Percentiles rank a stretch among this genome's conserved stretches.
Evolutionary conservation across 352 stramenopile genomes (phyloP).

Genomic region (Phytophthora lateralis): DNA sequence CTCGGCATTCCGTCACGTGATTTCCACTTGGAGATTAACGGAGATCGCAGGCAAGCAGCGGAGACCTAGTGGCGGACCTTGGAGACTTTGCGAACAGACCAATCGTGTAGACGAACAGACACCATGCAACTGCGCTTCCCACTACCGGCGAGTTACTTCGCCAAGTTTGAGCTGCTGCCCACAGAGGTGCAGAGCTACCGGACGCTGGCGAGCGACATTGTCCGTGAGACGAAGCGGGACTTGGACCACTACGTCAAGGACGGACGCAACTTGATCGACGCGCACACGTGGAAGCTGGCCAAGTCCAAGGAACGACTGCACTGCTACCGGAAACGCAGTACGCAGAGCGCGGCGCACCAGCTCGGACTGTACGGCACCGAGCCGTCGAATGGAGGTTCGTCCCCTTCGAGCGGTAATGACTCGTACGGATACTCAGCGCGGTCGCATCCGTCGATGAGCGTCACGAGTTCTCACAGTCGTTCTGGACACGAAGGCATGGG

Average conservation of each 20-base stretch:
- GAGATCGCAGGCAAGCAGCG: constrained; percentile 7
- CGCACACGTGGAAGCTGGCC: constrained; percentile 66
- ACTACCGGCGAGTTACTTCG: constrained; percentile 69
- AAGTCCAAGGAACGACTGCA: constrained; percentile 74
- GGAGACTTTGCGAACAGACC: constrained; percentile 10
- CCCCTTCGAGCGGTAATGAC: constrained; percentile 24
- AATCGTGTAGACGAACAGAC: neutral
- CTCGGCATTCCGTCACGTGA: constrained; percentile 13
- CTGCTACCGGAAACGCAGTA: constrained; percentile 56
- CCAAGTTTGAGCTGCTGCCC: constrained; percentile 68
- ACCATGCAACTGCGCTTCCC: constrained; percentile 80
- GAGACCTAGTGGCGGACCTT: neutral
- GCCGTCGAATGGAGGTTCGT: constrained; percentile 13
- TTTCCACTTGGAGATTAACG: constrained; percentile 11
- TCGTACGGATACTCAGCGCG: constrained; percentile 31
- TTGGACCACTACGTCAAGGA: constrained; percentile 62
- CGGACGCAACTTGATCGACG: constrained; percentile 60
- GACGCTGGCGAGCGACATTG: constrained; percentile 62
- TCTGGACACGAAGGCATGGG: constrained; percentile 29
- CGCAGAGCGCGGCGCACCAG: constrained; percentile 31
- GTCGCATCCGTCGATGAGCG: constrained; percentile 33
- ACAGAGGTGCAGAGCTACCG: constrained; percentile 60
- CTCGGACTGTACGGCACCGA: constrained; percentile 44
- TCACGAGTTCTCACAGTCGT: constrained; percentile 35
- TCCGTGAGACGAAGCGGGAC: constrained; percentile 65